Conservation (phyloP, 306 rosid genomes). For the Arachis hypogaea region DNA sequence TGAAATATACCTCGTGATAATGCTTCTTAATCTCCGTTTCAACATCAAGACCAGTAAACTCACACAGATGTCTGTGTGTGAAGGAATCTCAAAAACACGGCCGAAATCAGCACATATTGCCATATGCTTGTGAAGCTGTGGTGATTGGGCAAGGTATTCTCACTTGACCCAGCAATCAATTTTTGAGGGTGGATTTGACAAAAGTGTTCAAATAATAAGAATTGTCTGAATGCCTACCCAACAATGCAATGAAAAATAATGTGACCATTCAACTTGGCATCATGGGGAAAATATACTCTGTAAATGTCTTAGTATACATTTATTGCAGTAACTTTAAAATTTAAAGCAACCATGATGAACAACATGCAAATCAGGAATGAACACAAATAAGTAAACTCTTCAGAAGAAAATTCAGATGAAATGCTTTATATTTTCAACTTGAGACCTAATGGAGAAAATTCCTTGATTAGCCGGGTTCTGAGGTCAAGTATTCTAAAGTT, state of each 20-base stretch:
- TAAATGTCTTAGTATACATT: neutral
- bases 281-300: slow-evolving; percentile 9
- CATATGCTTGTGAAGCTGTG: too few species aligned
- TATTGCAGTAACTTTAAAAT: slow-evolving; percentile 7
- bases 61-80: too few species aligned
- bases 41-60: too few species aligned
- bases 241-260: slow-evolving; percentile 29
- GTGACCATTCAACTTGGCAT: neutral
- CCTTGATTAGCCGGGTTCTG: slow-evolving; percentile 82
- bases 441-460: slow-evolving; percentile 59
- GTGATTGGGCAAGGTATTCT: slow-evolving; percentile 48
- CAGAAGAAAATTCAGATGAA: slow-evolving; percentile 14
- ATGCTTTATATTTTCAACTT: slow-evolving; percentile 57
- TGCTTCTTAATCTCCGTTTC: slow-evolving; percentile 50
- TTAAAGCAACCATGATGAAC: neutral
- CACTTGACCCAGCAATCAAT: slow-evolving; percentile 88
- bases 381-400: neutral
- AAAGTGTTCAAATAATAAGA: slow-evolving; percentile 54
- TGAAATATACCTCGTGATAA: slow-evolving; percentile 75
- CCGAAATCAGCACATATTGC: too few species aligned
- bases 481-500: slow-evolving; percentile 72
- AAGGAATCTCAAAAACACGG: too few species aligned
- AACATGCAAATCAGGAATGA: neutral
- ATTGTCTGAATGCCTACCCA: slow-evolving; percentile 74
- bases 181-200: slow-evolving; percentile 84